phyloP scores from a whole-genome alignment of 495 filamentous ascomycete species.

The Haplographium delicatum region DNA sequence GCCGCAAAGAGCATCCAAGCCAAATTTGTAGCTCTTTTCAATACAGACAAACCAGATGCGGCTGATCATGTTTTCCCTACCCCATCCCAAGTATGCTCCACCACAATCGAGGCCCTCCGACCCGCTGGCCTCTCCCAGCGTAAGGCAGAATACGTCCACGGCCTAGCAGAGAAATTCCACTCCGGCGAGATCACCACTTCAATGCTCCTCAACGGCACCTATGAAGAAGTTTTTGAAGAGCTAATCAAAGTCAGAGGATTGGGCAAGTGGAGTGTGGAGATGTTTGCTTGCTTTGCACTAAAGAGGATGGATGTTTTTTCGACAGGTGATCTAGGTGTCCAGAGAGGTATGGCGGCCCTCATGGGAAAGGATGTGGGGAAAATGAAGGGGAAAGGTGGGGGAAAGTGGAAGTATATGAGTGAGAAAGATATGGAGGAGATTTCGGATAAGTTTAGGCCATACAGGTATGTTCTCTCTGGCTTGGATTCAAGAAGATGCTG shows the following conservation, averaged over 20 bases:
- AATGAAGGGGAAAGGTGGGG: constrained; percentile 74
- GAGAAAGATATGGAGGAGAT: constrained; percentile 88
- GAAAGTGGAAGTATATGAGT: constrained; percentile 96
- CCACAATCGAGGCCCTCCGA: constrained; percentile 58
- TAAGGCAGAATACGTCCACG: constrained; percentile 91
- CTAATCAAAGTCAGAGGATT: constrained; percentile 83
- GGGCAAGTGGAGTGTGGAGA: constrained; percentile 89
- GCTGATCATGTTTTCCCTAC: constrained; percentile 57
- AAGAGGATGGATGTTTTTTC: constrained; percentile 94
- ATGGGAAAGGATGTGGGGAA: constrained; percentile 76
- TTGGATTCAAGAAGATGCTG: background rate
- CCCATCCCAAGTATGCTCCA: constrained; percentile 62
- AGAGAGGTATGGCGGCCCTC: constrained; percentile 88
- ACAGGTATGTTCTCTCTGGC: constrained; percentile 41
- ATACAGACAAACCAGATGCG: constrained; percentile 26
- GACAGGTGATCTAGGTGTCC: constrained; percentile 87
- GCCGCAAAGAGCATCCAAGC: constrained; percentile 83
- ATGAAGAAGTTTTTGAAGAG: constrained; percentile 79
- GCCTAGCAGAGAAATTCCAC: constrained; percentile 76
- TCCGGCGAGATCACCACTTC: constrained; percentile 66
- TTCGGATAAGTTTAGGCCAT: constrained; percentile 75
- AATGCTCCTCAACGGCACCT: constrained; percentile 68
- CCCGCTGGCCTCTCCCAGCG: constrained; percentile 84
- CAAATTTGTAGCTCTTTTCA: constrained; percentile 79
- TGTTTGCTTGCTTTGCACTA: constrained; percentile 90